These are phyloP conservation scores for Arthroderma sp. DNA, from an alignment of 2,329 filamentous ascomycete species.

Conservation along the genomic window DNA sequence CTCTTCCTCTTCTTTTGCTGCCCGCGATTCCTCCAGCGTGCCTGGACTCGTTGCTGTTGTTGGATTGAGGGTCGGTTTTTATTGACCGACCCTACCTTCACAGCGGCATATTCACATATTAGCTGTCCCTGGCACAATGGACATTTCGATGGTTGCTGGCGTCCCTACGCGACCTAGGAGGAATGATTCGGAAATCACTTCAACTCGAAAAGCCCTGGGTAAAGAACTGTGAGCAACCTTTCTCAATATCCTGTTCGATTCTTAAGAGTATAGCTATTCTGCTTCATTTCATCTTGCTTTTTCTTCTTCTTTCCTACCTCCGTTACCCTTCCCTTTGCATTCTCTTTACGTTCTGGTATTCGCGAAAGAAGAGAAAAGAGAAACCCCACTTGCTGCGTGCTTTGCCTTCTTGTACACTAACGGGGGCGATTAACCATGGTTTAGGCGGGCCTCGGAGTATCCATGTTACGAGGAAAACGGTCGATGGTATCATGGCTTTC, in stretches of 20 bases:
- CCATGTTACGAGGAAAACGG: conserved; percentile 50
- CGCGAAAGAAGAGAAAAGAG: not conserved
- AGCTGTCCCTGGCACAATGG: conserved; percentile 7
- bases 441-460: conserved; percentile 25
- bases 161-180: conserved; percentile 8
- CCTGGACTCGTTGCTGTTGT: not conserved
- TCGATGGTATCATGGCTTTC: conserved; percentile 55
- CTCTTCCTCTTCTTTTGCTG: not conserved
- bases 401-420: not conserved
- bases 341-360: not conserved
- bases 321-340: too few relatives aligned
- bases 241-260: not conserved
- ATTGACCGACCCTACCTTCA: conserved; percentile 3
- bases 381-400: not conserved
- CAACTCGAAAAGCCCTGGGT: conserved; percentile 3
- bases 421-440: conserved; percentile 4
- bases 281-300: not conserved
- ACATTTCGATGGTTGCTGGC: conserved; percentile 11
- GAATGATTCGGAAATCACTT: conserved; percentile 5
- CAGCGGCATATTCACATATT: conserved; percentile 1
- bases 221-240: conserved; percentile 8
- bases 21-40: conserved; percentile 1
- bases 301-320: not conserved
- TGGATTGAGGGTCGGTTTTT: conserved; percentile 7
- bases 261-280: not conserved